Evolutionary conservation across 164 flowering plant genomes (phyloP).

Genomic region (Litsea cubeba): DNA sequence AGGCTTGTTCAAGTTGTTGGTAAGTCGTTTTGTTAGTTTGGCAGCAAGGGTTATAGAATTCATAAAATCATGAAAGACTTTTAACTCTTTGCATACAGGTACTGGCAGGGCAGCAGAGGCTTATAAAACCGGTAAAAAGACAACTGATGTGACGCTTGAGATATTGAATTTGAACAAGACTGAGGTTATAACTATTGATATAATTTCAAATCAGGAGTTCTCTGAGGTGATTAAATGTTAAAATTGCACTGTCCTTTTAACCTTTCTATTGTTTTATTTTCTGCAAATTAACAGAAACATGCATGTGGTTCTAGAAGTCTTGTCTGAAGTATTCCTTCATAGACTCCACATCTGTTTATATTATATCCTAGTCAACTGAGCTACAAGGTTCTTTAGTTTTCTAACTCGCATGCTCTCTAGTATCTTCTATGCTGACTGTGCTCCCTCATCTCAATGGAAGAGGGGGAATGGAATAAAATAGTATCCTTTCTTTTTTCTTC

Average conservation of each 20-base stretch:
- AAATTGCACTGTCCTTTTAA: background rate
- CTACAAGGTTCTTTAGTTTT: background rate
- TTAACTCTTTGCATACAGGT: conserved; percentile 41
- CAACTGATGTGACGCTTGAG: conserved; percentile 62
- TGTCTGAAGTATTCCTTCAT: background rate
- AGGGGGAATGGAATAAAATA: no score
- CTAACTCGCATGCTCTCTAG: background rate
- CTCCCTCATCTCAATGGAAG: background rate
- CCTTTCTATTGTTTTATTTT: background rate
- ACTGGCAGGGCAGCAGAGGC: conserved; percentile 66
- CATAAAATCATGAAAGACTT: background rate
- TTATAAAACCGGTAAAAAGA: conserved; percentile 79
- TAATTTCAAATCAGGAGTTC: conserved; percentile 88
- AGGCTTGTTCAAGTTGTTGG: conserved; percentile 95
- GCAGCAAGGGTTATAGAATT: background rate
- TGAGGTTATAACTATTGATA: conserved; percentile 70
- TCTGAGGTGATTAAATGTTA: conserved; percentile 67
- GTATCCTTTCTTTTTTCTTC: no score
- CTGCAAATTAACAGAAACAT: background rate
- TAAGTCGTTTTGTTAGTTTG: conserved; percentile 21
- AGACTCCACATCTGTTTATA: background rate
- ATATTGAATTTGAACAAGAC: conserved; percentile 79
- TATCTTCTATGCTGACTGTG: background rate
- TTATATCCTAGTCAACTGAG: background rate
- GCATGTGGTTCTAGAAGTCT: background rate